A percentile compares a stretch with the other conserved stretches of the same genome.
phyloP scores from a whole-genome alignment of 2,329 filamentous ascomycete genomes.

The Tolypocladium ophioglossoides region DNA sequence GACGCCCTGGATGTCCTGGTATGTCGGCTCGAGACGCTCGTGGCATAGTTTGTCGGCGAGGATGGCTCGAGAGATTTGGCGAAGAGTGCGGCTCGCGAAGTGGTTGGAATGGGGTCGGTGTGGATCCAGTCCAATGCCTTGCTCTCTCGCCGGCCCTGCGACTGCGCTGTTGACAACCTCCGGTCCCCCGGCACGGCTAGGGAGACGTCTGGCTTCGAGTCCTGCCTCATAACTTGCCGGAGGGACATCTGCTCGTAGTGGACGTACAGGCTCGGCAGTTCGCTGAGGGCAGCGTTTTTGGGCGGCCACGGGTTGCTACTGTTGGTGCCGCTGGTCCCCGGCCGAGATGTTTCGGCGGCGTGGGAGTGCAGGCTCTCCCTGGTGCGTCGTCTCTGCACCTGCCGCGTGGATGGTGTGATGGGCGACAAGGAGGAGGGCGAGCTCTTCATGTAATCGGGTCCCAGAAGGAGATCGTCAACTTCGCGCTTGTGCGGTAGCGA shows the following conservation, averaged over 20 bases:
- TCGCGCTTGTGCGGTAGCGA: constrained; percentile 1
- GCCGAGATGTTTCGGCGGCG: constrained; percentile 9
- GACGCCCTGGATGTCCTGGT: constrained; percentile 45
- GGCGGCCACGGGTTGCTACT: constrained; percentile 13
- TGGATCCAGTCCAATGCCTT: constrained; percentile 5
- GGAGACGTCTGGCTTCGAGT: constrained; percentile 4
- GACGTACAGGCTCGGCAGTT: constrained; percentile 41
- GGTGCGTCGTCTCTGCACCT: constrained; percentile 15
- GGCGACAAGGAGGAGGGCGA: constrained; percentile 31
- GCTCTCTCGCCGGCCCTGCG: constrained; percentile 2
- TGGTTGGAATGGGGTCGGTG: constrained; percentile 7
- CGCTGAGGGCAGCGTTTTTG: constrained; percentile 18
- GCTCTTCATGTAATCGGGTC: constrained; percentile 24
- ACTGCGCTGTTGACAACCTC: neutral
- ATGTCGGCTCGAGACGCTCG: constrained; percentile 44
- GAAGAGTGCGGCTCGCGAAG: constrained; percentile 8
- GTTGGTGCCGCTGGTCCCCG: constrained; percentile 15
- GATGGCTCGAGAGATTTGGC: constrained; percentile 15
- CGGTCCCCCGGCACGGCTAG: neutral
- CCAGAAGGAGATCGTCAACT: constrained; percentile 15
- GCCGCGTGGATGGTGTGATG: constrained; percentile 14
- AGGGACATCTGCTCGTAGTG: constrained; percentile 49
- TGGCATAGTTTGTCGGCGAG: constrained; percentile 27
- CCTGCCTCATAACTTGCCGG: constrained; percentile 26
- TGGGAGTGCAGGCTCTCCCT: neutral